A percentile compares a stretch with the other conserved stretches of the same genome.
Conservation (phyloP, 169 alveolate species). For the Eimeria tenella region DNA sequence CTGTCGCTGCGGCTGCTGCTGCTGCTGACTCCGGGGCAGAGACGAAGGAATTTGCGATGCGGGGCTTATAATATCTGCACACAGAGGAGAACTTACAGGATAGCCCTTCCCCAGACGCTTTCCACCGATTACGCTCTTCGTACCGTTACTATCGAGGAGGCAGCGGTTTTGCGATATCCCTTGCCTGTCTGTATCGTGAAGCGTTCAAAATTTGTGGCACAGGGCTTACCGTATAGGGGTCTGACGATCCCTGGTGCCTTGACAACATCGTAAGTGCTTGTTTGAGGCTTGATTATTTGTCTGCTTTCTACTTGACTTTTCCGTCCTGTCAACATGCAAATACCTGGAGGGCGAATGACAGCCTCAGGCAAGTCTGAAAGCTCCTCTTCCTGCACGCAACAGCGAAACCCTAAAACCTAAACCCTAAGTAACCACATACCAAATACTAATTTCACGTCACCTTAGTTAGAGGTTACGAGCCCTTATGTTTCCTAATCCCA, state of each 20-base stretch:
- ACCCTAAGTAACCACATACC: not conserved
- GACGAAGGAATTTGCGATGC: too few relatives aligned
- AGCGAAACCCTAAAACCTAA: not conserved
- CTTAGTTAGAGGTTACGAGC: not conserved
- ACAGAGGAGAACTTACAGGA: not conserved
- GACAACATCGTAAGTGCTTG: conserved; percentile 19
- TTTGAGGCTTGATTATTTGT: not conserved
- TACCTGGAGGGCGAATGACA: not conserved
- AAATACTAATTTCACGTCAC: too few relatives aligned
- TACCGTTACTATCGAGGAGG: not conserved
- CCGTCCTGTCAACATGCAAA: not conserved
- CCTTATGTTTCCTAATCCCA: not conserved
- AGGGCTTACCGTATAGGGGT: conserved; percentile 29
- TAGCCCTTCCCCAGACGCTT: not conserved
- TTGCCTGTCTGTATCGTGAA: not conserved
- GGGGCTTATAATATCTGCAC: too few relatives aligned
- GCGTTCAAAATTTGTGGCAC: not conserved
- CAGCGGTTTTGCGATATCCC: not conserved
- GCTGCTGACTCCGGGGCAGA: too few relatives aligned
- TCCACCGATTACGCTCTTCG: not conserved
- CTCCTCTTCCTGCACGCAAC: not conserved
- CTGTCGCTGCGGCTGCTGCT: too few relatives aligned
- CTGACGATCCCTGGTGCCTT: conserved; percentile 51
- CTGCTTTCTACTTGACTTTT: too few relatives aligned
- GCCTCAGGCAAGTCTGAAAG: not conserved